Conservation (phyloP, 1,139 yeast species). For the Debaryomyces sp. region DNA sequence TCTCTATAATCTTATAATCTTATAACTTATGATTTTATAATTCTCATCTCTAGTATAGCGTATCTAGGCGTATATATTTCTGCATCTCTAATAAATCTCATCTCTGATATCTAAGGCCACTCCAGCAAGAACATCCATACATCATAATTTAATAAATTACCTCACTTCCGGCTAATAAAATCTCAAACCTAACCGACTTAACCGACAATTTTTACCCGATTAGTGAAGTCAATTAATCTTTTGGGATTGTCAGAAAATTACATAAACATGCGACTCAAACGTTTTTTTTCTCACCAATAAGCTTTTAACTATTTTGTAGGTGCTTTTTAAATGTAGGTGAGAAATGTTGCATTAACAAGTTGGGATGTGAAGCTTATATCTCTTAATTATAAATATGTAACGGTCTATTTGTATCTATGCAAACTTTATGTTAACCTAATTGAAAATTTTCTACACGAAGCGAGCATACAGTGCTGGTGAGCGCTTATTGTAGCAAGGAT, state of each 20-base stretch:
- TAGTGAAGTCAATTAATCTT: neutral
- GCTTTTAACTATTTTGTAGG: neutral
- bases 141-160: neutral
- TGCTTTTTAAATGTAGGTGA: neutral
- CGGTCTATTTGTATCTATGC: neutral
- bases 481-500: constrained; percentile 2
- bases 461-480: constrained; percentile 4
- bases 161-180: neutral
- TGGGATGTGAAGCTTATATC: neutral
- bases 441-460: neutral
- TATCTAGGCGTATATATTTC: constrained; percentile 4
- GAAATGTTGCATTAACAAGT: neutral
- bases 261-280: neutral
- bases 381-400: neutral
- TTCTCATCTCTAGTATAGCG: constrained; percentile 6
- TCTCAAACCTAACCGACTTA: neutral
- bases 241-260: neutral
- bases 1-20: neutral
- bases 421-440: neutral
- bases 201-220: neutral
- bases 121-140: neutral
- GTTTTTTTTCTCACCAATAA: neutral
- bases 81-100: constrained; percentile 6
- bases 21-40: neutral
- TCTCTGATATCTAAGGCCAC: neutral